A percentile compares a stretch with the other conserved stretches of the same genome.
phyloP scores from a whole-genome alignment of 2,329 filamentous ascomycete species.

The Chalaropsis ovoidea region DNA sequence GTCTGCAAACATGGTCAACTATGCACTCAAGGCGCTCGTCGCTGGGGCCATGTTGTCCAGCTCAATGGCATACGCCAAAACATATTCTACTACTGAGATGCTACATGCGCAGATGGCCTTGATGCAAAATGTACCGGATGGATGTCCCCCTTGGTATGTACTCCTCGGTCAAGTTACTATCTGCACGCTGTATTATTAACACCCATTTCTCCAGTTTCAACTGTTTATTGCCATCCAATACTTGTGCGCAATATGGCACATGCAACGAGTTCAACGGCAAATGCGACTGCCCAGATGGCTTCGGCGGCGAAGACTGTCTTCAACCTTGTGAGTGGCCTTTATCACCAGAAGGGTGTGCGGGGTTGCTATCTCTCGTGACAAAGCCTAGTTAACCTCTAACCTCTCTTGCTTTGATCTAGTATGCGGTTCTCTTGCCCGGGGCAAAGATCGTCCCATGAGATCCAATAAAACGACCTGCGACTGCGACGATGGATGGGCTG shows the following conservation, averaged over 20 bases:
- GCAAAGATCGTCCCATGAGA: slow-evolving; percentile 66
- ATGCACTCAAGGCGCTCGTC: slow-evolving; percentile 3
- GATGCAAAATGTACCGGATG: slow-evolving; percentile 61
- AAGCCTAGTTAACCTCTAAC: neutral
- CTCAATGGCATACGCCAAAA: slow-evolving; percentile 33
- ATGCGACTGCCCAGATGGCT: slow-evolving; percentile 84
- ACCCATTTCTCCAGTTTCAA: slow-evolving; percentile 65
- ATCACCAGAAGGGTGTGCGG: neutral
- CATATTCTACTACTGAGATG: slow-evolving; percentile 52
- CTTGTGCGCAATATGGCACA: slow-evolving; percentile 78
- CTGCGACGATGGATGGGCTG: slow-evolving; percentile 87
- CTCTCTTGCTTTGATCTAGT: slow-evolving; percentile 37
- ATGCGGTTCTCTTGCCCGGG: slow-evolving; percentile 78
- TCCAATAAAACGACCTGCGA: slow-evolving; percentile 56
- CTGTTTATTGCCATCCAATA: slow-evolving; percentile 86
- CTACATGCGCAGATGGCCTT: slow-evolving; percentile 57
- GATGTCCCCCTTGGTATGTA: slow-evolving; percentile 66
- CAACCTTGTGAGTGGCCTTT: slow-evolving; percentile 51
- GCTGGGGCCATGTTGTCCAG: neutral
- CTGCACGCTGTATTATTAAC: neutral
- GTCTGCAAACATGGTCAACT: neutral
- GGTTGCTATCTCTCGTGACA: neutral
- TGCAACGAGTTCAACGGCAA: slow-evolving; percentile 88
- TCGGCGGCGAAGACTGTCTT: slow-evolving; percentile 88
- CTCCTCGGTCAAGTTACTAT: slow-evolving; percentile 22